Base-by-base conservation (phyloP, 2,329 filamentous ascomycete species). In the Colletotrichum nymphaeae region DNA sequence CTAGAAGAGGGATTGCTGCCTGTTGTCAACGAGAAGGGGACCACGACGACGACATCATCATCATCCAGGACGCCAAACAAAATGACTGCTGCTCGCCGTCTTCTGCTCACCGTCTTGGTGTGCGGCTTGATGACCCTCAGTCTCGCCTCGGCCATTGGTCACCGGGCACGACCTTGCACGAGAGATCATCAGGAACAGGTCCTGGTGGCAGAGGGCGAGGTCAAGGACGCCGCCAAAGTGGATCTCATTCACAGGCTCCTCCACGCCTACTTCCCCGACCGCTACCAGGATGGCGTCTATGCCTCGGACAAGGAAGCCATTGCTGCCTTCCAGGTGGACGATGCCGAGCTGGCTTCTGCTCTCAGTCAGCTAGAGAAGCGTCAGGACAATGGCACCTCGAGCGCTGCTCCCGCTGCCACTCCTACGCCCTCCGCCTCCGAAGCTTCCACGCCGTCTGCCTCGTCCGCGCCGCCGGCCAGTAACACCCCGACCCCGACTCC, bases 241-340 rank as follows among this genome's bases (percentile, higher is more conserved):
- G 86, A 89, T 62, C 87, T 89, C 55, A 84, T 95, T 67, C 92
- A 94, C 80, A 88, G 88, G 59, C 89, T 93, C 66, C 86, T 95
- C 37, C 91, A 93, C 80, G 84, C 87, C 74, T 88, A 91, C 77
- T 85, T 92, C 67, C 88, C 89, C 58, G 86, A 88, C 60, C 89
- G 90, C 78, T 94, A 92, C 82, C 88, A 91, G 79, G 89, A 93
- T 78, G 93, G 92, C 72, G 87, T 94, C 69, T 93, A 92, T 80
- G 87, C 89, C 75, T 89, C 90, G 75, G 92, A 93, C 78, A 87
- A 86, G 76, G 85, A 87, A 12, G 92, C 91, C 30, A 86, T 93
- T 67, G 89, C 93, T 80, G 89, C 88, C 42, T 86, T 93, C 32
- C 88, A 91, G 82, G 84, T 86, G 56, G 87, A 88, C 75, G 88